Conservation (phyloP, 2,329 filamentous ascomycete species). For the Diaporthe caulivora region DNA sequence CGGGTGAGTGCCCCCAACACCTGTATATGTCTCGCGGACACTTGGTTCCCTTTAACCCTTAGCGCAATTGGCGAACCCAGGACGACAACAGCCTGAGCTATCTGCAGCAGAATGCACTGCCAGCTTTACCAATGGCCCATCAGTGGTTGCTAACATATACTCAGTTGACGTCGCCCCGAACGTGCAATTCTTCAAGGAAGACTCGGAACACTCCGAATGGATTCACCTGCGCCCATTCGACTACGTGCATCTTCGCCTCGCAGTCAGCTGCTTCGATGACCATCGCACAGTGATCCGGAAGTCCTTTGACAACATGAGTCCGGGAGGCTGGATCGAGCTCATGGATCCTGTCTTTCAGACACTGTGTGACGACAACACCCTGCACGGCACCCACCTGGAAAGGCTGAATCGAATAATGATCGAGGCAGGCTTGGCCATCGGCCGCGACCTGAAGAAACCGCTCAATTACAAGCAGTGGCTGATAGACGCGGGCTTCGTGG, state of each 20-base stretch:
- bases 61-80: too few species aligned
- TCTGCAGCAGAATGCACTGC: too few species aligned
- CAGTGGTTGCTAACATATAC: background rate
- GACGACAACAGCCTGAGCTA: too few species aligned
- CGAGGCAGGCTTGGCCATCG: slow-evolving; percentile 24
- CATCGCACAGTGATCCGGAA: slow-evolving; percentile 5
- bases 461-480: slow-evolving; percentile 45
- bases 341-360: slow-evolving; percentile 18
- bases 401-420: background rate
- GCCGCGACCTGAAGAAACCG: slow-evolving; percentile 40
- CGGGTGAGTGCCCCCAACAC: background rate
- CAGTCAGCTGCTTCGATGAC: slow-evolving; percentile 22
- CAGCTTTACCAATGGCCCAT: too few species aligned
- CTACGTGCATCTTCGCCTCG: background rate
- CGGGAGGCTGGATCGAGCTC: slow-evolving; percentile 19
- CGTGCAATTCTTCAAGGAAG: slow-evolving; percentile 26
- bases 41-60: background rate
- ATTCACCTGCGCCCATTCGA: slow-evolving; percentile 1
- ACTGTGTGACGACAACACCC: slow-evolving; percentile 1
- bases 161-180: slow-evolving; percentile 9
- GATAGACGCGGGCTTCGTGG: slow-evolving; percentile 47
- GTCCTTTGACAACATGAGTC: background rate
- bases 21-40: too few species aligned
- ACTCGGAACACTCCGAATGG: slow-evolving; percentile 22
- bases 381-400: background rate